A percentile compares a stretch with the other conserved stretches of the same genome.
Evolutionary conservation across 129 eudicot genomes (phyloP).

Genomic region (Lactuca saligna): DNA sequence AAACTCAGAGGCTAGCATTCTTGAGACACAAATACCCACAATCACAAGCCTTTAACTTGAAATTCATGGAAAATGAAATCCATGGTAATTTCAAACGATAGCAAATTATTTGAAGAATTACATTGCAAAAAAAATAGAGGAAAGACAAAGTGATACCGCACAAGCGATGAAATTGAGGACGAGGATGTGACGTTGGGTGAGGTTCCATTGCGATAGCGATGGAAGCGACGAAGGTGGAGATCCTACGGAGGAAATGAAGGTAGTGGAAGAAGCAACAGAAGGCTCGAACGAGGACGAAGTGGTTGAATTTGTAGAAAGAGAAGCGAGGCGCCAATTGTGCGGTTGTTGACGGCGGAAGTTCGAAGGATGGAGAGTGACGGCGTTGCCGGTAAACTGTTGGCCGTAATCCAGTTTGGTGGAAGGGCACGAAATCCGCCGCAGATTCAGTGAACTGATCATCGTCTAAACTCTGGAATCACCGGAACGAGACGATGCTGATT

Average conservation of each 20-base stretch:
- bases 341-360: slow-evolving; percentile 21
- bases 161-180: slow-evolving; percentile 79
- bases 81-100: not conserved
- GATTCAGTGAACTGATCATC: slow-evolving; percentile 34
- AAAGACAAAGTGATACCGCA: slow-evolving; percentile 39
- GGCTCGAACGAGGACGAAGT: slow-evolving; percentile 37
- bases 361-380: slow-evolving; percentile 3
- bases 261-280: slow-evolving; percentile 41
- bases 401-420: not conserved
- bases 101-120: not conserved
- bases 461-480: slow-evolving; percentile 26
- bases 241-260: slow-evolving; percentile 55
- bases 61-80: not conserved
- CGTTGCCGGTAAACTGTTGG: slow-evolving; percentile 20
- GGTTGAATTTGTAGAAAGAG: slow-evolving; percentile 30
- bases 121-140: not conserved
- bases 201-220: slow-evolving; percentile 39
- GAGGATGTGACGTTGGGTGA: slow-evolving; percentile 68
- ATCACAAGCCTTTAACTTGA: not conserved
- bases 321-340: slow-evolving; percentile 28
- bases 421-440: slow-evolving; percentile 24
- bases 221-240: slow-evolving; percentile 34
- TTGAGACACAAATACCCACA: not conserved
- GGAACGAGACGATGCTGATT: slow-evolving; percentile 17
- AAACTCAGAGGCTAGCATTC: too few relatives aligned